Evolutionary conservation across 139 green algal species (phyloP), one percentile per base, ranked within the genome.

Genomic region (Micractinium sp.): DNA sequence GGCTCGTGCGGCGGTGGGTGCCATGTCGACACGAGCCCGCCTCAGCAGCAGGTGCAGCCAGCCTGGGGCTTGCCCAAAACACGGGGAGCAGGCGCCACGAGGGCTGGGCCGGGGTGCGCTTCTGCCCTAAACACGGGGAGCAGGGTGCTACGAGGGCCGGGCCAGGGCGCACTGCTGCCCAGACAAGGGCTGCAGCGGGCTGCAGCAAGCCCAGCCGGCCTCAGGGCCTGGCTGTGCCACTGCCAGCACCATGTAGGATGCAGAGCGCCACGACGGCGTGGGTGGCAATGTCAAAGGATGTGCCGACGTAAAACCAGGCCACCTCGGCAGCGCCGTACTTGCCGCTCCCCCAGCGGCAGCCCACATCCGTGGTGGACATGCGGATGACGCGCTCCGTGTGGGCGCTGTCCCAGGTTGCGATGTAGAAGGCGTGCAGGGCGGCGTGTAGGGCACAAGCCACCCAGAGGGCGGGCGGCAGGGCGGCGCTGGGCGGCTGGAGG

Each of bases 351-450:
- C 63, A 56, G 27, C 85, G 85, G 22, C 71, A 31, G 19, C 35
- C 19, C 14, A 33, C 74, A 41, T 88, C 71, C 19, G 31, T 25
- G 12, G 85, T 71, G 12, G 85, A 88, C 41, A 88, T 41, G 71
- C 71, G 69, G 47, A 88, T 73, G 20, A 88, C 85, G 1, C 85
- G 71, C 4, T 88, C 85, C 9, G 85, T 88, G 71, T 88, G 85
- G 41, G 18, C 33, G 15, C 31, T 71, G 71, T 82, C 25, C 85
- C 85, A 88, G 39, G 85, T 88, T n/a, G 74, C 71, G 15, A 88
- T 82, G 85, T 88, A 88, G 47, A 73, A 74, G 41, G 38, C 9
- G 71, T 88, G 85, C 16, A 88, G 69, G 15, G 56, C 41, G n/a
- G 85, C 69, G n/a, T 88, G 85, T 2, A 20, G 19, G 19, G 71